Base-by-base conservation (phyloP, 768 basidiomycete genomes). In the Tephrocybe sp. region DNA sequence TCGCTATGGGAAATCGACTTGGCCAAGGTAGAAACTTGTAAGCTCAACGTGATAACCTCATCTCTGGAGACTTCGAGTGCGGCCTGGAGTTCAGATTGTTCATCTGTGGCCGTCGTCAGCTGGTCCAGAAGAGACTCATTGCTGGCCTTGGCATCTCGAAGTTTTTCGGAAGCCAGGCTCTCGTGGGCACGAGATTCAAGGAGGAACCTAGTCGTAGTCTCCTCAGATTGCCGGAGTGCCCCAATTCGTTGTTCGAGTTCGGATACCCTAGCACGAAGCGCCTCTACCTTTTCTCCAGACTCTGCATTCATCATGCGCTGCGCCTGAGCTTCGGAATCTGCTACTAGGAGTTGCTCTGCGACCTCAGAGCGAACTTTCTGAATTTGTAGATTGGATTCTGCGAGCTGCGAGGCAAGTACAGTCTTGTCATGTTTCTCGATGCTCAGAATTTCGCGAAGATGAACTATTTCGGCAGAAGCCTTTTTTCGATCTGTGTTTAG, bases 401-500 rank as follows among this genome's bases (percentile, higher is more conserved):
- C 47, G 27, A 60, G 49, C 6, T 44, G 52, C 18, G 47, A 34
- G 6, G 52, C 40, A 16, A 57, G 49, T 13, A 50, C 37, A 13
- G 34, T 31, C 9, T 47, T 52, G 1, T 47, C 47, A 30, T 32
- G 25, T 31, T 51, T 52, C 25, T 44, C 55, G 27, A 35, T 40
- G 32, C 40, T 44, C 42, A 56, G 26, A 9, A 36, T 37, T 19
- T 43, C 44, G n/a, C 49, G 59, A 41, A 60, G 42, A 40, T 40
- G 42, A 21, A 52, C 43, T 30, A 65, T 18, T 18, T 58, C 45
- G 15, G 24, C 44, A 9, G 43, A 18, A 45, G 44, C 27, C 32
- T 57, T 51, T 43, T 52, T 49, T 40, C 44, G 47, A 27, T 59
- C 55, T 39, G 24, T 37, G 42, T 41, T 53, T 25, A 54, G 32